Percentiles rank a stretch among this genome's conserved stretches.
These are phyloP conservation scores for Erodium maritimum DNA, from an alignment of 345 rosid genomes.

Conservation along the genomic window DNA sequence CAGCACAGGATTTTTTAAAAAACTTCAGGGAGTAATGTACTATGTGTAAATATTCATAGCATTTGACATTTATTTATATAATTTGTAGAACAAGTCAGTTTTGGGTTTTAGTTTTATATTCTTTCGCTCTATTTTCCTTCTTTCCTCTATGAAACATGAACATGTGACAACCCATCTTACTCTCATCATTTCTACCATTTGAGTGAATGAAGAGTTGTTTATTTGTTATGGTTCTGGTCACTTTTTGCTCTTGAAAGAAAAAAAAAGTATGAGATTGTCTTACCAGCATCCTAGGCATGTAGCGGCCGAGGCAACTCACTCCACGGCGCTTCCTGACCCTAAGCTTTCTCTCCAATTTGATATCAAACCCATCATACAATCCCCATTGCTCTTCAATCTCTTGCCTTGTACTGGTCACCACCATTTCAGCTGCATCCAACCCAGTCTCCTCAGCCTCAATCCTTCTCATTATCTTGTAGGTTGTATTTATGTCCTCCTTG, in stretches of 20 bases:
- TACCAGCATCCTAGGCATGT: slow-evolving; percentile 70
- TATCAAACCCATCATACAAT: slow-evolving; percentile 59
- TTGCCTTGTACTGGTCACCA: slow-evolving; percentile 63
- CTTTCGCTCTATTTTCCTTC: too few relatives aligned
- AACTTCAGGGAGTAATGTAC: too few relatives aligned
- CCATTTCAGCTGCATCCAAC: slow-evolving; percentile 51
- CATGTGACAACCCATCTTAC: too few relatives aligned
- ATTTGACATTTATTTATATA: too few relatives aligned
- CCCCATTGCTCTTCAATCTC: slow-evolving; percentile 79
- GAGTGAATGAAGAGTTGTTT: too few relatives aligned
- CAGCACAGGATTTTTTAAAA: too few relatives aligned
- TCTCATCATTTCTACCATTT: too few relatives aligned
- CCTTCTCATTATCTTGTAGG: slow-evolving; percentile 54
- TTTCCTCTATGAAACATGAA: too few relatives aligned
- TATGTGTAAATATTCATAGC: too few relatives aligned
- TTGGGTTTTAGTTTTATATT: too few relatives aligned
- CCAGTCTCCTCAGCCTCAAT: slow-evolving; percentile 52
- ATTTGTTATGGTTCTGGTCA: too few relatives aligned
- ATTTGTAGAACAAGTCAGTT: too few relatives aligned
- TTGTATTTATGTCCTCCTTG: slow-evolving; percentile 42
- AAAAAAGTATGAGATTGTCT: slow-evolving; percentile 5
- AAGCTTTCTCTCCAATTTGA: slow-evolving; percentile 53
- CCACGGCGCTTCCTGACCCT: slow-evolving; percentile 49
- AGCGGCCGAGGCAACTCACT: slow-evolving; percentile 56
- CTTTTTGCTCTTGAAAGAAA: background rate